Evolutionary conservation across 257 asterid genomes (phyloP).

Genomic region (Orobanche coerulescens): DNA sequence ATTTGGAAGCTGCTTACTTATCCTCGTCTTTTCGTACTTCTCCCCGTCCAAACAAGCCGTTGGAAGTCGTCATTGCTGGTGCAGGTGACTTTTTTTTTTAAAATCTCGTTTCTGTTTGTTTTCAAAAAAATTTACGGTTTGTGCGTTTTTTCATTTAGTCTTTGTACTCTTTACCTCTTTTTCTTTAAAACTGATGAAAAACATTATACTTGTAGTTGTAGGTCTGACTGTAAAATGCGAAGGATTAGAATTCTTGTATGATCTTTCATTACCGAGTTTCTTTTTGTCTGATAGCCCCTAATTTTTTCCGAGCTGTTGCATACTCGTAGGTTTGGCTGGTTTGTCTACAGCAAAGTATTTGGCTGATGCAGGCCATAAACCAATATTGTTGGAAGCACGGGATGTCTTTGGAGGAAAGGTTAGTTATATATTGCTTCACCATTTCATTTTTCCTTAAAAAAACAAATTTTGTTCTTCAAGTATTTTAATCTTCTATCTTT

Average conservation of each 20-base stretch:
- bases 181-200: too few species aligned
- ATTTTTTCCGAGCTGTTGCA: not conserved
- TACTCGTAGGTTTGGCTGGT: constrained; percentile 73
- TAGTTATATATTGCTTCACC: not conserved
- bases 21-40: constrained; percentile 59
- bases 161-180: not conserved
- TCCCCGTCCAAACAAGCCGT: constrained; percentile 69
- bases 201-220: too few species aligned
- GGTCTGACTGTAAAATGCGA: too few species aligned
- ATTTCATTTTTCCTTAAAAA: not conserved
- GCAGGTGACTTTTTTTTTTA: constrained; percentile 49
- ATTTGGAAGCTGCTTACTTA: constrained; percentile 60
- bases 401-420: constrained; percentile 99
- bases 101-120: too few species aligned
- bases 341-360: constrained; percentile 91
- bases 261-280: not conserved
- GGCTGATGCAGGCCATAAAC: constrained; percentile 98
- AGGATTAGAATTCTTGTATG: too few species aligned
- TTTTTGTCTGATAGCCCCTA: too few species aligned
- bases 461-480: not conserved
- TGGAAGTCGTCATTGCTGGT: constrained; percentile 87
- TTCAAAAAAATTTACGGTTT: not conserved
- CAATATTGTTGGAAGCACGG: constrained; percentile 84
- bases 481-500: not conserved
- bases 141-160: not conserved